Percentiles rank a stretch among this genome's conserved stretches.
Evolutionary conservation across 176 grass and related monocot species (phyloP).

Genomic region (Microstegium vimineum): DNA sequence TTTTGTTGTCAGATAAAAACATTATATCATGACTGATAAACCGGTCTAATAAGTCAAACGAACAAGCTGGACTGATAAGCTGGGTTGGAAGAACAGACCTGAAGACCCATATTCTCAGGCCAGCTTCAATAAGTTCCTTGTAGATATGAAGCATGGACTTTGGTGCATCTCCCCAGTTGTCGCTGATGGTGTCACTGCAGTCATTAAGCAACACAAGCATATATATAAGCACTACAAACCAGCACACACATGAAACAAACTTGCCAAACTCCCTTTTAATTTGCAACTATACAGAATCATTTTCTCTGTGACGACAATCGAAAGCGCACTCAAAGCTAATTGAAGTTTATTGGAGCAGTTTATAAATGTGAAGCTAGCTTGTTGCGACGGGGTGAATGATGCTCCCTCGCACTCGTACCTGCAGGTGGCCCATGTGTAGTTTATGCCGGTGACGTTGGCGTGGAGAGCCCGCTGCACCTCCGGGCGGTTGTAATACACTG

Average conservation of each 20-base stretch:
- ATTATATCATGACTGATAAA: too few relatives aligned
- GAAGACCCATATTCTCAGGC: conserved; percentile 75
- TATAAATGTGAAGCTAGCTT: background rate
- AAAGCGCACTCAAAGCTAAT: too few relatives aligned
- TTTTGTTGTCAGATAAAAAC: too few relatives aligned
- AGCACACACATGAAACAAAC: background rate
- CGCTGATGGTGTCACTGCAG: conserved; percentile 12
- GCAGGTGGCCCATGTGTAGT: conserved; percentile 32
- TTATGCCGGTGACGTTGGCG: conserved; percentile 14
- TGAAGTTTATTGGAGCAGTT: background rate
- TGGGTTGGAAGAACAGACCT: conserved; percentile 25
- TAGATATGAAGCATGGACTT: conserved; percentile 66
- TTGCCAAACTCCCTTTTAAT: too few relatives aligned
- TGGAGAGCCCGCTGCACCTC: conserved; percentile 24
- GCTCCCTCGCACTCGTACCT: conserved; percentile 28
- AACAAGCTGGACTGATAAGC: too few relatives aligned
- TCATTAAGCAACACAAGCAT: background rate
- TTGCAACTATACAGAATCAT: too few relatives aligned
- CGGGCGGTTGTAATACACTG: conserved; percentile 4
- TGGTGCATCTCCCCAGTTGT: conserved; percentile 58
- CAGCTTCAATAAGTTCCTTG: conserved; percentile 49
- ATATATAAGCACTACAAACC: background rate
- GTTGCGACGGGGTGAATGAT: too few relatives aligned
- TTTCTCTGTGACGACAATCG: too few relatives aligned
- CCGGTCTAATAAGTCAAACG: too few relatives aligned